A percentile compares a stretch with the other conserved stretches of the same genome.
Conservation (phyloP, 768 basidiomycete genomes). For the Boletellus emodensis region DNA sequence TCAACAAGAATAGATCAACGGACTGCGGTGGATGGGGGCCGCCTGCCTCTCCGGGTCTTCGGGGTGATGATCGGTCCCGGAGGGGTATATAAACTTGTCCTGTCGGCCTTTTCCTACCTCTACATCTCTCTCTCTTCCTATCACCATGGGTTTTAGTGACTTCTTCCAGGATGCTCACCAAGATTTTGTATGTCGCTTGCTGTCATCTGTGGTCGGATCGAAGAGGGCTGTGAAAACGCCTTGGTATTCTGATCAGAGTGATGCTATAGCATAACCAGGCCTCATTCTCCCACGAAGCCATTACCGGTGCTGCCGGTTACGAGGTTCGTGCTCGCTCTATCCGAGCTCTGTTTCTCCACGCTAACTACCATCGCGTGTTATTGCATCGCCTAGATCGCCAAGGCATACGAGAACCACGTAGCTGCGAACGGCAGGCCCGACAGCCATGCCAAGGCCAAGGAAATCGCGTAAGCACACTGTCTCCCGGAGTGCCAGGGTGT, state of each 20-base stretch:
- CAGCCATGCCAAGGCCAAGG: constrained; percentile 21
- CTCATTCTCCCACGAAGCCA: constrained; percentile 13
- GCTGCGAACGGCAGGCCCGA: constrained; percentile 16
- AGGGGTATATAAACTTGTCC: constrained; percentile 19
- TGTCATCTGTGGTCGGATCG: background rate
- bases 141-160: constrained; percentile 10
- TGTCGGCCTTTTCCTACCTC: background rate
- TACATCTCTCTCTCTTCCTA: background rate
- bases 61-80: constrained; percentile 4
- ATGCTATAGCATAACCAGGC: constrained; percentile 12
- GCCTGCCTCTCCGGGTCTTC: constrained; percentile 12
- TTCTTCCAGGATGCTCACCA: background rate
- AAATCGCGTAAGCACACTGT: constrained; percentile 12
- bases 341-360: background rate
- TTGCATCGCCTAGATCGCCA: constrained; percentile 9
- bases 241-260: background rate
- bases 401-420: constrained; percentile 16
- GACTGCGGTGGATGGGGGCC: background rate
- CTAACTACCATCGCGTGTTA: background rate
- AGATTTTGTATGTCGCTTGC: constrained; percentile 6
- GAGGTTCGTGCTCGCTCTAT: constrained; percentile 10
- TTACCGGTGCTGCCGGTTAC: constrained; percentile 17
- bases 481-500: background rate
- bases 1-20: constrained; percentile 12
- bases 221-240: background rate